Percentiles rank a stretch among this genome's conserved stretches.
Conservation (phyloP, 306 rosid species). For the Prosopis cineraria region DNA sequence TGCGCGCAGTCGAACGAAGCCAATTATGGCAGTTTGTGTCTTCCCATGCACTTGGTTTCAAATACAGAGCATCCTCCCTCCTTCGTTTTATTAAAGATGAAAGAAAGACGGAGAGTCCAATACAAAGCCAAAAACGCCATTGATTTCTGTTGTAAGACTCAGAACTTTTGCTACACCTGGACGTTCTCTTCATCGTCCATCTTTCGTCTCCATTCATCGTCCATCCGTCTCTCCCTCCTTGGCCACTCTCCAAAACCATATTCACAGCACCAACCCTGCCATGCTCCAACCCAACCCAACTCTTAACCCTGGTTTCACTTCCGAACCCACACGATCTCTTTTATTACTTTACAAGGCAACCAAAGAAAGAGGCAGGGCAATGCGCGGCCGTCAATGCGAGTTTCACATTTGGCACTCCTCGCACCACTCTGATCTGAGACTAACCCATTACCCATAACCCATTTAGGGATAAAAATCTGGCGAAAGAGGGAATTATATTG, state of each 20-base stretch:
- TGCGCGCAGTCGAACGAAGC: conserved; percentile 19
- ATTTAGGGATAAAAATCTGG: conserved; percentile 43
- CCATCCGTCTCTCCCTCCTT: conserved; percentile 65
- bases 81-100: conserved; percentile 26
- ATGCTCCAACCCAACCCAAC: conserved; percentile 37
- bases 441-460: conserved; percentile 43
- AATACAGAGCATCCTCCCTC: conserved; percentile 30
- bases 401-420: conserved; percentile 55
- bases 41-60: conserved; percentile 38
- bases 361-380: conserved; percentile 33
- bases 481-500: conserved; percentile 29
- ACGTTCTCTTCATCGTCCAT: conserved; percentile 16
- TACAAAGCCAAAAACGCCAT: conserved; percentile 49
- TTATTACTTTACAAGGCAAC: neutral
- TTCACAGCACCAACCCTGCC: conserved; percentile 39
- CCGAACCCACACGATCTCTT: neutral
- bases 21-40: conserved; percentile 6
- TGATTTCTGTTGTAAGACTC: conserved; percentile 59
- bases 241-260: conserved; percentile 61
- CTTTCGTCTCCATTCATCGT: conserved; percentile 41
- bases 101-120: conserved; percentile 39
- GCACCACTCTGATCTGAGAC: conserved; percentile 26
- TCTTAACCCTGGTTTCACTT: conserved; percentile 49
- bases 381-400: conserved; percentile 44
- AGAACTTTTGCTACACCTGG: conserved; percentile 89